Conservation (phyloP, 139 green algal species). For the Micractinium sp. region DNA sequence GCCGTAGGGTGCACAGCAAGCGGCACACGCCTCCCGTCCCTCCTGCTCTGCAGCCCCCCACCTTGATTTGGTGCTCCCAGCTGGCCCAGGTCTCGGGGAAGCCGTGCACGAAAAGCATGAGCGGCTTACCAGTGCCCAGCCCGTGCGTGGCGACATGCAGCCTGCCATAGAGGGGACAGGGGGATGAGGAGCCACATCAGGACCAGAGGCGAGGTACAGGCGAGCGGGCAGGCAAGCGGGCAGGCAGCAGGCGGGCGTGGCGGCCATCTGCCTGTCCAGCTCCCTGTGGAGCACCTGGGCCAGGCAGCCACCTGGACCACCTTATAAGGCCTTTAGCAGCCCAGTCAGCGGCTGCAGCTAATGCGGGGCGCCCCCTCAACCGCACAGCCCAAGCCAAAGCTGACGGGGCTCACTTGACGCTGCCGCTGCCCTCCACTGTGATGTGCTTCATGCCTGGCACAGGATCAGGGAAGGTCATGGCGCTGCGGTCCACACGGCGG, state of each 20-base stretch:
- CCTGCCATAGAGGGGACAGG: background rate
- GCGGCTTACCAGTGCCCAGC: slow-evolving; percentile 42
- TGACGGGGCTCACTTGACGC: background rate
- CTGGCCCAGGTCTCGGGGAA: slow-evolving; percentile 68
- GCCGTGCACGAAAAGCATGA: slow-evolving; percentile 76
- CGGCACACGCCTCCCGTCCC: background rate
- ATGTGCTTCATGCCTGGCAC: slow-evolving; percentile 18
- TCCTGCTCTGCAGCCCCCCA: background rate
- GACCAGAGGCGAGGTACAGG: background rate
- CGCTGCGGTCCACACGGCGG: slow-evolving; percentile 5
- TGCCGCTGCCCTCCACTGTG: background rate
- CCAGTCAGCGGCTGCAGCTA: slow-evolving; percentile 34
- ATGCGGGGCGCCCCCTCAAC: too few species aligned
- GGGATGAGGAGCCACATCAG: background rate
- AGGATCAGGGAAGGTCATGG: slow-evolving; percentile 2
- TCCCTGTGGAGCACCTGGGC: too few species aligned
- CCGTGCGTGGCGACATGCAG: slow-evolving; percentile 19
- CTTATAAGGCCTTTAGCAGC: background rate
- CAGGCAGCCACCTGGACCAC: background rate
- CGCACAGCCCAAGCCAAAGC: too few species aligned
- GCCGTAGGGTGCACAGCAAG: background rate
- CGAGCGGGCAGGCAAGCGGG: background rate
- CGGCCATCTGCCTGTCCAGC: too few species aligned
- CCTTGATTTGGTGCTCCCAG: slow-evolving; percentile 50
- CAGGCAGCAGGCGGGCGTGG: background rate